Conservation (phyloP, 495 filamentous ascomycete genomes). For the Hapsidospora chrysogenum region DNA sequence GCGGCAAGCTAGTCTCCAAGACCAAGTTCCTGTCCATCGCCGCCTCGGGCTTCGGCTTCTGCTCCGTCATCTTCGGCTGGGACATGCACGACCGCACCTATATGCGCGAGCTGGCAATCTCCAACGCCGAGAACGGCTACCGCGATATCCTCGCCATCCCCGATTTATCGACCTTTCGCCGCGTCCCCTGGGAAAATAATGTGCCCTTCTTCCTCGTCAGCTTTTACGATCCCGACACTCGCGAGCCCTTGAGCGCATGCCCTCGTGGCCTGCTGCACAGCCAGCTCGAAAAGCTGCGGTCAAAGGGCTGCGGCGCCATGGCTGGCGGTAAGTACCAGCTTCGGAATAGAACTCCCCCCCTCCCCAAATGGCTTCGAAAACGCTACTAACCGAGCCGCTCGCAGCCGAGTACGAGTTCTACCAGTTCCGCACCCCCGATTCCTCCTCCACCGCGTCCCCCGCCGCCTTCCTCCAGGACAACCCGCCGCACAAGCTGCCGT, state of each 20-base stretch:
- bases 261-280: slow-evolving; percentile 61
- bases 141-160: slow-evolving; percentile 73
- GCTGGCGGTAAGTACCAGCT: slow-evolving; percentile 55
- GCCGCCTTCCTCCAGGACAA: slow-evolving; percentile 60
- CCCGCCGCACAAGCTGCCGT: slow-evolving; percentile 49
- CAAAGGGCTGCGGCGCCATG: slow-evolving; percentile 63
- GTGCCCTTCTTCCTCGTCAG: slow-evolving; percentile 86
- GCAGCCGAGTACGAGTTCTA: slow-evolving; percentile 98
- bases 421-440: slow-evolving; percentile 54
- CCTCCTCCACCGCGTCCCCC: slow-evolving; percentile 41
- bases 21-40: slow-evolving; percentile 86
- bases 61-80: slow-evolving; percentile 93
- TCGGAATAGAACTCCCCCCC: background rate
- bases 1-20: slow-evolving; percentile 91
- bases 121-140: slow-evolving; percentile 88
- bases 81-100: slow-evolving; percentile 96
- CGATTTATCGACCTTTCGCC: slow-evolving; percentile 64
- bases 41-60: slow-evolving; percentile 82
- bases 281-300: slow-evolving; percentile 45
- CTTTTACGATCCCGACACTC: slow-evolving; percentile 65
- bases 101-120: slow-evolving; percentile 65
- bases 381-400: slow-evolving; percentile 5
- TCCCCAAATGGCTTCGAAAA: too few relatives aligned
- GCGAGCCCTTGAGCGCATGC: slow-evolving; percentile 57
- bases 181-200: slow-evolving; percentile 90